phyloP scores from a whole-genome alignment of 768 basidiomycete genomes.

The Pisolithus sp. region DNA sequence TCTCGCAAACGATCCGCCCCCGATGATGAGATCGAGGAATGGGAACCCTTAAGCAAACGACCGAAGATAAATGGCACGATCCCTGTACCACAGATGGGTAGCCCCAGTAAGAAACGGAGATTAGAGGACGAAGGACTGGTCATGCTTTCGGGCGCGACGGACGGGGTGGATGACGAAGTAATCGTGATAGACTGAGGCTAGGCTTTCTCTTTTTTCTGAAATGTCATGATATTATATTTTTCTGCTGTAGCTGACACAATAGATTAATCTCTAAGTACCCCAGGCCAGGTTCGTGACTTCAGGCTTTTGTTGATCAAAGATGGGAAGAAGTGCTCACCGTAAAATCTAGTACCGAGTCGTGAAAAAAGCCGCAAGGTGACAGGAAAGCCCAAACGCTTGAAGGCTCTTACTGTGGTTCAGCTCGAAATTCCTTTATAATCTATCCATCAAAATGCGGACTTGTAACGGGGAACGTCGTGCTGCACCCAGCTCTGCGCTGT shows the following conservation, averaged over 20 bases:
- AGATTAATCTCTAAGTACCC: not conserved
- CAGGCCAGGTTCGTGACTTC: not conserved
- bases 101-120: slow-evolving; percentile 57
- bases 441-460: too few relatives aligned
- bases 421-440: too few relatives aligned
- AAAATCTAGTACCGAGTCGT: not conserved
- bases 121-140: slow-evolving; percentile 74
- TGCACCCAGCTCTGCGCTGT: too few relatives aligned
- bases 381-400: too few relatives aligned
- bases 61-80: slow-evolving; percentile 29
- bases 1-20: slow-evolving; percentile 52
- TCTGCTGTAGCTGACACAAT: not conserved
- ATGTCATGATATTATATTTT: slow-evolving; percentile 4
- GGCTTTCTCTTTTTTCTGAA: not conserved
- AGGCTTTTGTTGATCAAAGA: not conserved
- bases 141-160: slow-evolving; percentile 53
- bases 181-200: slow-evolving; percentile 48
- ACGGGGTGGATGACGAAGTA: slow-evolving; percentile 47
- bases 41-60: slow-evolving; percentile 56
- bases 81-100: slow-evolving; percentile 23
- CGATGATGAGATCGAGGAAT: slow-evolving; percentile 51
- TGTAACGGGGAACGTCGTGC: too few relatives aligned
- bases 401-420: too few relatives aligned
- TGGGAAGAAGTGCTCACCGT: not conserved
- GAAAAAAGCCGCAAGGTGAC: too few relatives aligned